Evolutionary conservation across 495 filamentous ascomycete species (phyloP).

Genomic region (Penicillium bovifimosum): DNA sequence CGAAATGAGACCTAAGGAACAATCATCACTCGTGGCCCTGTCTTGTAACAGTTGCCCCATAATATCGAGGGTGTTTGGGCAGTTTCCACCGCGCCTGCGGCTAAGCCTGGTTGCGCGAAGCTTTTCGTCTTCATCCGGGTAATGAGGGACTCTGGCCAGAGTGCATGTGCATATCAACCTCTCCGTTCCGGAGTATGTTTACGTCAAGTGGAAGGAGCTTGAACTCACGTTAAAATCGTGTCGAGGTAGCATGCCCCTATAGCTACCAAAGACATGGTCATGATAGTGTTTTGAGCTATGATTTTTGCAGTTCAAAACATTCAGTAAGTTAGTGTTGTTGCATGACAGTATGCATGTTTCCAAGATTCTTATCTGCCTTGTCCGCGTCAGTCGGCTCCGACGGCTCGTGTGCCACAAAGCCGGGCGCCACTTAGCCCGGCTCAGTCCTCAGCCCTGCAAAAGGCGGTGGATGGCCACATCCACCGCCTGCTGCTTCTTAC

Average conservation of each 20-base stretch:
- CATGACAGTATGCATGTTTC: no score
- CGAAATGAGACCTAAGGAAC: constrained; percentile 35
- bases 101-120: constrained; percentile 55
- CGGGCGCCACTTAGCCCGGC: no score
- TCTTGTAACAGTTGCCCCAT: constrained; percentile 52
- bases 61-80: constrained; percentile 64
- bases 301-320: not conserved
- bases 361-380: no score
- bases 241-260: constrained; percentile 64
- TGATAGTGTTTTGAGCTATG: no score
- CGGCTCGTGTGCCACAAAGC: no score
- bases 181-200: not conserved
- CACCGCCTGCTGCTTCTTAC: no score
- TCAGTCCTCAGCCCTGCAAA: no score
- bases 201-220: constrained; percentile 25
- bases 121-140: constrained; percentile 66
- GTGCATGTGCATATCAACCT: constrained; percentile 1
- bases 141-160: constrained; percentile 52
- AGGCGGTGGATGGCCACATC: no score
- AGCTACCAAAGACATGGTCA: constrained; percentile 48
- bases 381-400: no score
- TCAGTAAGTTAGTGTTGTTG: not conserved
- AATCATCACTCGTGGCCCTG: not conserved
- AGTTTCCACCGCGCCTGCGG: constrained; percentile 66
- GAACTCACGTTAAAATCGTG: constrained; percentile 58